Conservation (phyloP, 352 stramenopile species). For the Phytopythium litorale region DNA sequence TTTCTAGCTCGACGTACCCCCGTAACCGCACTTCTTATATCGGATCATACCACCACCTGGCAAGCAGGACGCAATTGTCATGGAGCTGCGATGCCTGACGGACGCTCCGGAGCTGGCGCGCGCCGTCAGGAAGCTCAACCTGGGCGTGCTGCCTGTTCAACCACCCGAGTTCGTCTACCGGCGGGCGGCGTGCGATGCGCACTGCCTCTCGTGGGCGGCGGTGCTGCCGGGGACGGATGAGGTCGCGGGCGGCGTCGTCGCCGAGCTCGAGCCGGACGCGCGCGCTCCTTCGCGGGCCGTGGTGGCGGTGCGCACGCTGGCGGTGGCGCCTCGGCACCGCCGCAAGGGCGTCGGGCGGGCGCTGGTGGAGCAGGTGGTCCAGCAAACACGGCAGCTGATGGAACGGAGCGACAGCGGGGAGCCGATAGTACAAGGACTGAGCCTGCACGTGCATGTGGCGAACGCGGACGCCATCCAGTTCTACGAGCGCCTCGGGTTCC, state of each 20-base stretch:
- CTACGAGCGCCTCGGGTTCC: slow-evolving; percentile 50
- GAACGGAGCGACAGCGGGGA: slow-evolving; percentile 6
- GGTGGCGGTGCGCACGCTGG: slow-evolving; percentile 46
- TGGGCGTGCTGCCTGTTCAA: slow-evolving; percentile 63
- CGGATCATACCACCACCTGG: not conserved
- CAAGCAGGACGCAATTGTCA: not conserved
- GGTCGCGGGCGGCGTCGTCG: slow-evolving; percentile 28
- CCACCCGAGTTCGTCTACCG: slow-evolving; percentile 61
- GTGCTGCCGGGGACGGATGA: slow-evolving; percentile 2
- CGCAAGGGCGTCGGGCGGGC: slow-evolving; percentile 34
- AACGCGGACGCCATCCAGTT: slow-evolving; percentile 64
- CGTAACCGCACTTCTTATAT: not conserved
- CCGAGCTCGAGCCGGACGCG: slow-evolving; percentile 32
- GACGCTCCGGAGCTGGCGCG: slow-evolving; percentile 32
- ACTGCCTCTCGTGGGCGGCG: slow-evolving; percentile 41
- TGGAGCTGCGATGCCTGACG: slow-evolving; percentile 39
- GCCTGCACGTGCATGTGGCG: slow-evolving; percentile 56
- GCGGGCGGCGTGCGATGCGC: slow-evolving; percentile 42
- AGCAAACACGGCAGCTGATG: slow-evolving; percentile 5
- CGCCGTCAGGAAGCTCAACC: slow-evolving; percentile 61
- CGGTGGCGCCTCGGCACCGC: slow-evolving; percentile 24
- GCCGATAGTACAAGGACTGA: slow-evolving; percentile 12
- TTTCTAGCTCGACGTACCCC: not conserved
- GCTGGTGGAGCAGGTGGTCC: slow-evolving; percentile 36
- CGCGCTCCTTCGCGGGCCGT: slow-evolving; percentile 6